These are phyloP conservation scores for Mycena olivaceomarginata DNA, from an alignment of 768 basidiomycete genomes.

Conservation along the genomic window DNA sequence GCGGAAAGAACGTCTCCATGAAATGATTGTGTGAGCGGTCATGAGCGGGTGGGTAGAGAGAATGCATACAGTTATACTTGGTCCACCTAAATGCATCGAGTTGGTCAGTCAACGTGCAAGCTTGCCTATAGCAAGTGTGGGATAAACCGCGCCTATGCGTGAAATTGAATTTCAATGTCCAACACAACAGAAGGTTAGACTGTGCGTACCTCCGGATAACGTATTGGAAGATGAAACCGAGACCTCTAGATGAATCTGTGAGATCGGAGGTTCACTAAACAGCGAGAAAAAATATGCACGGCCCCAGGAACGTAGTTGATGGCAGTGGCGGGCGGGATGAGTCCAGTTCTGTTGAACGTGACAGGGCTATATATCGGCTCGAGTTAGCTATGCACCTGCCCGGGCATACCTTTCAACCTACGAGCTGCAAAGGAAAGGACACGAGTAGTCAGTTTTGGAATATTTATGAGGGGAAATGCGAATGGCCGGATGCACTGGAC, in stretches of 20 bases:
- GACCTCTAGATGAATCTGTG: slow-evolving; percentile 52
- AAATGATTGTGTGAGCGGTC: not conserved
- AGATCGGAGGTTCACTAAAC: not conserved
- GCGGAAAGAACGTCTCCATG: slow-evolving; percentile 79
- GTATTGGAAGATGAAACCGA: slow-evolving; percentile 87
- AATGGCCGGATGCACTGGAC: slow-evolving; percentile 67
- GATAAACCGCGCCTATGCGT: slow-evolving; percentile 60
- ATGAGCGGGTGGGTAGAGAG: not conserved
- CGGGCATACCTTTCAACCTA: slow-evolving; percentile 22
- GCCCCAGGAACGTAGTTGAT: slow-evolving; percentile 90
- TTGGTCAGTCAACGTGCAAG: not conserved
- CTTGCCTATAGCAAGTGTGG: not conserved
- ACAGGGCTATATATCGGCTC: slow-evolving; percentile 58
- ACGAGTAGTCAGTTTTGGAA: slow-evolving; percentile 32
- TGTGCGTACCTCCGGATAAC: slow-evolving; percentile 67
- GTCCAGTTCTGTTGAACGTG: slow-evolving; percentile 76
- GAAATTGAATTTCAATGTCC: not conserved
- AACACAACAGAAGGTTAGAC: not conserved
- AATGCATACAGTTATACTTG: slow-evolving; percentile 79
- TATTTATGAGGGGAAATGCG: slow-evolving; percentile 1
- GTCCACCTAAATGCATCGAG: slow-evolving; percentile 65
- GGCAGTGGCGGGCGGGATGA: slow-evolving; percentile 88
- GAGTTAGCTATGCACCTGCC: not conserved
- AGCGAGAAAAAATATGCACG: slow-evolving; percentile 44
- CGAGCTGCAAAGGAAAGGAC: slow-evolving; percentile 46